Percentiles rank a stretch among this genome's conserved stretches.
Conservation (phyloP, 495 filamentous ascomycete genomes). For the Penicillium waksmanii region DNA sequence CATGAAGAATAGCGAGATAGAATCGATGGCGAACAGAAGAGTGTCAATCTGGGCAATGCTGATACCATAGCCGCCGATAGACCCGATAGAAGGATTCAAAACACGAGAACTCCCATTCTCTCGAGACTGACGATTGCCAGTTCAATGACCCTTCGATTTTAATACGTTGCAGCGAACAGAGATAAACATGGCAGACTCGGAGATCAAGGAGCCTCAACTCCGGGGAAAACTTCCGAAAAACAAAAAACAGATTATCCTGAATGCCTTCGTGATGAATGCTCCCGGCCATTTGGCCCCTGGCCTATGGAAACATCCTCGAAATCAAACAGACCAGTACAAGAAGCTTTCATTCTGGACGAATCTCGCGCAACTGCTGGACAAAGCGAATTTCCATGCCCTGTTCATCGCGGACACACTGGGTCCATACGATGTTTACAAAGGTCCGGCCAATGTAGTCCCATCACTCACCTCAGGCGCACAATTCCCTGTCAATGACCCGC, state of each 20-base stretch:
- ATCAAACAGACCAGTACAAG: slow-evolving; percentile 57
- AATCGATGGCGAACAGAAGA: no score
- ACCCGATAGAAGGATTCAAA: no score
- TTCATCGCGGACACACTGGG: slow-evolving; percentile 59
- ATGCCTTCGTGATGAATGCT: slow-evolving; percentile 60
- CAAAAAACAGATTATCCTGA: slow-evolving; percentile 60
- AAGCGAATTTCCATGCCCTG: slow-evolving; percentile 63
- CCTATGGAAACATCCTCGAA: slow-evolving; percentile 58
- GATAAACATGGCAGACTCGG: neutral
- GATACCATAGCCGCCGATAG: no score
- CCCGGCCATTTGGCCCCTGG: slow-evolving; percentile 60
- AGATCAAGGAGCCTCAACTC: neutral
- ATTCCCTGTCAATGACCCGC: slow-evolving; percentile 46
- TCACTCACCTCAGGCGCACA: slow-evolving; percentile 35
- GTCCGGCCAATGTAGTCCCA: slow-evolving; percentile 32
- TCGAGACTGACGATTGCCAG: no score
- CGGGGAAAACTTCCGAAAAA: neutral
- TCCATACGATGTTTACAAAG: slow-evolving; percentile 41
- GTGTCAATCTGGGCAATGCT: no score
- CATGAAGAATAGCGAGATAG: no score
- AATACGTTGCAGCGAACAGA: no score
- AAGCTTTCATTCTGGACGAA: slow-evolving; percentile 59
- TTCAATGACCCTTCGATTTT: no score
- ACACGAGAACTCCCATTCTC: no score
- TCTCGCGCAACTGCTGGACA: slow-evolving; percentile 59